phyloP scores from a whole-genome alignment of 352 stramenopile species.

The Globisporangium irregulare region DNA sequence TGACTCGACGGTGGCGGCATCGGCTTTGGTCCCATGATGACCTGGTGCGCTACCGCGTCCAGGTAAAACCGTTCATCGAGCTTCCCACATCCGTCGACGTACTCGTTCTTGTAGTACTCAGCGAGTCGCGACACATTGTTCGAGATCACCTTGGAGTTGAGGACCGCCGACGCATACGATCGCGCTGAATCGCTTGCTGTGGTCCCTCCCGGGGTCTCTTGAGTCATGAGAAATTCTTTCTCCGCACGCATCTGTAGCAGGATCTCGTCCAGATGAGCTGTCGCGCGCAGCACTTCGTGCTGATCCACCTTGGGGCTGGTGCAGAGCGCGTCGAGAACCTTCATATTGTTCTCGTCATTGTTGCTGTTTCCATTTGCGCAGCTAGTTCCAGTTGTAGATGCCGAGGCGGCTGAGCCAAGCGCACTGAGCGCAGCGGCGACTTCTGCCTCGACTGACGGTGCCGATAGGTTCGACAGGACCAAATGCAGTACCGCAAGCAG shows the following conservation, averaged over 20 bases:
- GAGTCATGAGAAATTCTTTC: constrained; percentile 18
- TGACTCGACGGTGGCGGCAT: constrained; percentile 15
- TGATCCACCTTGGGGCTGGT: constrained; percentile 44
- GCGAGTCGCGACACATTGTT: constrained; percentile 36
- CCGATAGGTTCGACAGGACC: constrained; percentile 37
- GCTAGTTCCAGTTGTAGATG: neutral
- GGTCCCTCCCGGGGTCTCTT: neutral
- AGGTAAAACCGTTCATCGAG: constrained; percentile 63
- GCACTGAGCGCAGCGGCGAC: constrained; percentile 75
- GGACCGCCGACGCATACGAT: constrained; percentile 27
- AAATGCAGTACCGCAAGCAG: constrained; percentile 73
- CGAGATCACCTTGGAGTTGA: constrained; percentile 36
- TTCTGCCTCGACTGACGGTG: constrained; percentile 68
- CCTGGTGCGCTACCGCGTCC: constrained; percentile 25
- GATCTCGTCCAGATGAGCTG: constrained; percentile 36
- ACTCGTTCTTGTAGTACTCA: constrained; percentile 41
- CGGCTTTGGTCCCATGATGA: constrained; percentile 32
- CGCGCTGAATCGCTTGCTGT: neutral
- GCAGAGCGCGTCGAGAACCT: constrained; percentile 49
- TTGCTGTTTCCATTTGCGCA: neutral
- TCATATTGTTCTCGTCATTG: constrained; percentile 18
- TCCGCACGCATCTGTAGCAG: constrained; percentile 36
- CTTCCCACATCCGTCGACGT: constrained; percentile 45
- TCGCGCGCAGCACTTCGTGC: constrained; percentile 39
- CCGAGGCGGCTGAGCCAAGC: constrained; percentile 28